phyloP scores from a whole-genome alignment of 202 grass and related monocot species.

The Elaeis oleifera region DNA sequence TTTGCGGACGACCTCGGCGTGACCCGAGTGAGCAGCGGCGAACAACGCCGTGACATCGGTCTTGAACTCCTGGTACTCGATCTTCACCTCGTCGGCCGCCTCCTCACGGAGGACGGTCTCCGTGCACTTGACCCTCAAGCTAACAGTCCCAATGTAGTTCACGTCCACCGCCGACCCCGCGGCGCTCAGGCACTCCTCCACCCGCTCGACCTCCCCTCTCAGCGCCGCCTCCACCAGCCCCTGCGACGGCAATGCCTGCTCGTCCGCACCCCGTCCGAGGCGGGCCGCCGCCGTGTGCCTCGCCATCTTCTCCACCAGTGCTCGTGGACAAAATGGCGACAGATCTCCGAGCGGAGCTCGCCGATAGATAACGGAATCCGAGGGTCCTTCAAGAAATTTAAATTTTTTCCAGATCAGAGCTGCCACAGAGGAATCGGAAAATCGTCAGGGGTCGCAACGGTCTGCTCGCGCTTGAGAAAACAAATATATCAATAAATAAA shows the following conservation, averaged over 20 bases:
- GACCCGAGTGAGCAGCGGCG: slow-evolving; percentile 44
- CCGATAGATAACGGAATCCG: no score
- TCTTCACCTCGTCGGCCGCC: slow-evolving; percentile 24
- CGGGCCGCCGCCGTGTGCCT: slow-evolving; percentile 13
- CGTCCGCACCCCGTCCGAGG: slow-evolving; percentile 10
- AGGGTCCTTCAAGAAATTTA: no score
- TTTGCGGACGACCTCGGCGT: slow-evolving; percentile 22
- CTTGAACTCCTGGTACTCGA: slow-evolving; percentile 31
- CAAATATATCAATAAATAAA: no score
- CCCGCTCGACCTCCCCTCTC: slow-evolving; percentile 24
- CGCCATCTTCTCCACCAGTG: not conserved
- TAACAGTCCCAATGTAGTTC: slow-evolving; percentile 35
- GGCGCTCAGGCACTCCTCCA: slow-evolving; percentile 21
- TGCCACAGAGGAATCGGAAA: no score
- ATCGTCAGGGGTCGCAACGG: no score
- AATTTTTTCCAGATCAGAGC: no score
- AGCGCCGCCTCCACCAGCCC: slow-evolving; percentile 43
- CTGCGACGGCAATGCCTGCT: slow-evolving; percentile 34
- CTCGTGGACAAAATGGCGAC: no score
- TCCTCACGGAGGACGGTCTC: slow-evolving; percentile 40
- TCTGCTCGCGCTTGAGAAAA: no score
- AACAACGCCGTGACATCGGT: slow-evolving; percentile 54
- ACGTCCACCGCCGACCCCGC: slow-evolving; percentile 13
- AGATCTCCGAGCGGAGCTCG: no score
- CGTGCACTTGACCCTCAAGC: slow-evolving; percentile 29